Evolutionary conservation across 164 flowering plant species (phyloP).

Genomic region (Saururus chinensis): DNA sequence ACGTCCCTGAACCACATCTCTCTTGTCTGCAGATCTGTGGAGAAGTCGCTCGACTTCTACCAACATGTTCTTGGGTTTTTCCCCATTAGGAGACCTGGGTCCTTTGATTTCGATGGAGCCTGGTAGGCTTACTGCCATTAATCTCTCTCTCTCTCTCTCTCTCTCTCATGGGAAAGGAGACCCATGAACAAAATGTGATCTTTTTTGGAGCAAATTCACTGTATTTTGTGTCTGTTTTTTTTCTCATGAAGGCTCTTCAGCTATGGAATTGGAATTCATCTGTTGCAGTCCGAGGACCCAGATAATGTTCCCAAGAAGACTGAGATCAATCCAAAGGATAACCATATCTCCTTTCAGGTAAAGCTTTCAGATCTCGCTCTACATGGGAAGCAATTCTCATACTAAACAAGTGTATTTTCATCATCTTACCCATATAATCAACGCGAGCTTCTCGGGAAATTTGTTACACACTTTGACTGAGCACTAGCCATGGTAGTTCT

Average conservation of each 20-base stretch:
- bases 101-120: slow-evolving; percentile 76
- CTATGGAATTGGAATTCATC: slow-evolving; percentile 68
- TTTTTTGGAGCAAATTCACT: too few species aligned
- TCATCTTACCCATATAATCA: not conserved
- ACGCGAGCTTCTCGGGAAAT: not conserved
- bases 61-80: slow-evolving; percentile 57
- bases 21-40: slow-evolving; percentile 50
- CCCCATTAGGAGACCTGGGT: slow-evolving; percentile 67
- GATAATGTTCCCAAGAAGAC: slow-evolving; percentile 36
- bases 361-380: too few species aligned
- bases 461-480: not conserved
- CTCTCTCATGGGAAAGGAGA: not conserved
- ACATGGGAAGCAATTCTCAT: too few species aligned
- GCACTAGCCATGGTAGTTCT: not conserved
- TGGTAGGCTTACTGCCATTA: slow-evolving; percentile 13
- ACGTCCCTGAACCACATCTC: slow-evolving; percentile 76
- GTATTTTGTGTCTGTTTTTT: too few species aligned
- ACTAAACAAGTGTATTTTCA: not conserved
- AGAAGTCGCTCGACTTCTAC: slow-evolving; percentile 53
- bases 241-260: slow-evolving; percentile 42
- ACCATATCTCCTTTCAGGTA: slow-evolving; percentile 83
- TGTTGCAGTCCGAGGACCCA: slow-evolving; percentile 54
- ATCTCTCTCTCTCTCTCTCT: not conserved
- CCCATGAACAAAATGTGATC: not conserved
- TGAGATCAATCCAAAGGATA: slow-evolving; percentile 72